Conservation (phyloP, 345 rosid species). For the Noccaea caerulescens region DNA sequence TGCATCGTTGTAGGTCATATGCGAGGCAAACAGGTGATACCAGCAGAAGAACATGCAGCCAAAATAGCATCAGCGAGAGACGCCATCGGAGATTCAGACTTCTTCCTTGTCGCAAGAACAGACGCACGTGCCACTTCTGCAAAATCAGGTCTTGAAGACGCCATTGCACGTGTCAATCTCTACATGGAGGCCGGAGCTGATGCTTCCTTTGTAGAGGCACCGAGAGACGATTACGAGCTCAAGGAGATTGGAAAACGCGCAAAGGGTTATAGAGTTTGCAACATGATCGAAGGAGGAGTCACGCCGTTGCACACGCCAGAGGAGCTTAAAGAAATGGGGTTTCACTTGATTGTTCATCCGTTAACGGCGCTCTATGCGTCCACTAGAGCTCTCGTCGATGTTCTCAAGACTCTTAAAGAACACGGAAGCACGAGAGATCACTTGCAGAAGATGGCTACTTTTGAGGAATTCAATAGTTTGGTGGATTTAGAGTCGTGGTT, state of each 20-base stretch:
- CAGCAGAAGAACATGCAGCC: slow-evolving; percentile 59
- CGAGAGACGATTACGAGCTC: slow-evolving; percentile 49
- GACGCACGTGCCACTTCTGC: slow-evolving; percentile 55
- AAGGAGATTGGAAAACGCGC: slow-evolving; percentile 51
- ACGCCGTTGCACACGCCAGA: slow-evolving; percentile 60
- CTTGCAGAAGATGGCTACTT: slow-evolving; percentile 51
- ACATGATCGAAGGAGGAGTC: slow-evolving; percentile 62
- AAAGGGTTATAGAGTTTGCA: slow-evolving; percentile 56
- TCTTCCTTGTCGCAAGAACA: slow-evolving; percentile 58
- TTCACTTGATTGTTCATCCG: slow-evolving; percentile 44
- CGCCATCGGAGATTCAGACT: slow-evolving; percentile 57
- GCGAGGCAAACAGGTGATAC: slow-evolving; percentile 57
- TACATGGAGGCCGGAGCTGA: slow-evolving; percentile 56
- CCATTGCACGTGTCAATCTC: slow-evolving; percentile 40
- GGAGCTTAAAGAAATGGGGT: slow-evolving; percentile 60
- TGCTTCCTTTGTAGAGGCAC: slow-evolving; percentile 56
- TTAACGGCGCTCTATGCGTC: slow-evolving; percentile 53
- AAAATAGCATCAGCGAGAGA: slow-evolving; percentile 56
- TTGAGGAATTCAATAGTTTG: slow-evolving; percentile 56
- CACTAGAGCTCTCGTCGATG: slow-evolving; percentile 50
- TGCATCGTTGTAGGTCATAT: slow-evolving; percentile 40
- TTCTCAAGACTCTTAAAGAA: slow-evolving; percentile 52
- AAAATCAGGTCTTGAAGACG: slow-evolving; percentile 49
- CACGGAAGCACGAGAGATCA: slow-evolving; percentile 52
- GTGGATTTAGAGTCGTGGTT: slow-evolving; percentile 57